A percentile compares a stretch with the other conserved stretches of the same genome.
Conservation (phyloP, 345 rosid species). For the Aegle marmelos region DNA sequence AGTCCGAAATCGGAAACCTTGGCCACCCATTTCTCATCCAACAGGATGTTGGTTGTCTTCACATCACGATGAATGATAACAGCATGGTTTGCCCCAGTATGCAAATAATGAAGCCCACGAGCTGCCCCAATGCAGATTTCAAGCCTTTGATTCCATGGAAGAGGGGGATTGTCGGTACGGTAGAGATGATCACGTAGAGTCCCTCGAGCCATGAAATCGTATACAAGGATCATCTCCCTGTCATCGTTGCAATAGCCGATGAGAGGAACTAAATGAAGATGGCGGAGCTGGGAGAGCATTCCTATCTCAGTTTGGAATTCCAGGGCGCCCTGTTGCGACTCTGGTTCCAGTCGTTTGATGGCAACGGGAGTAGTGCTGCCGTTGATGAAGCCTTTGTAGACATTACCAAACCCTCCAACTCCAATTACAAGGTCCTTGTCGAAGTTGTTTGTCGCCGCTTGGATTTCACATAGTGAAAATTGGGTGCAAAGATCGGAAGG, state of each 20-base stretch:
- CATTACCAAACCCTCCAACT: slow-evolving; percentile 37
- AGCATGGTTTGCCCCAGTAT: slow-evolving; percentile 28
- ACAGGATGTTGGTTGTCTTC: slow-evolving; percentile 49
- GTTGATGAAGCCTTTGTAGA: slow-evolving; percentile 35
- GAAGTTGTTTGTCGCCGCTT: slow-evolving; percentile 36
- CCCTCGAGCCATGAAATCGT: too few species aligned
- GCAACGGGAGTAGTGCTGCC: slow-evolving; percentile 26
- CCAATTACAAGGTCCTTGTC: slow-evolving; percentile 32
- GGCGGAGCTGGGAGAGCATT: too few species aligned
- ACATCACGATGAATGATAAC: slow-evolving; percentile 50
- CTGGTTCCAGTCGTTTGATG: slow-evolving; percentile 26
- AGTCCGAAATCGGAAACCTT: slow-evolving; percentile 60
- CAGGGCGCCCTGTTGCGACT: slow-evolving; percentile 29
- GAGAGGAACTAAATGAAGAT: too few species aligned
- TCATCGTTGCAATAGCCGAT: too few species aligned
- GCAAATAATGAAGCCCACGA: slow-evolving; percentile 33
- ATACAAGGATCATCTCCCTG: too few species aligned
- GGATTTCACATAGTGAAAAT: slow-evolving; percentile 14
- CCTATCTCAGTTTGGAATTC: slow-evolving; percentile 43
- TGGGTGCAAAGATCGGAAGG: not conserved
- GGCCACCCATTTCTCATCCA: slow-evolving; percentile 53
- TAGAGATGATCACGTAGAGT: too few species aligned
- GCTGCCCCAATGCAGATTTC: slow-evolving; percentile 40
- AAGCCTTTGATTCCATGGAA: too few species aligned
- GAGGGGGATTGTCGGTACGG: too few species aligned